Percentiles rank a stretch among this genome's conserved stretches.
Conservation (phyloP, 192 early-diverging fungal species). For the Coemansia sp. region DNA sequence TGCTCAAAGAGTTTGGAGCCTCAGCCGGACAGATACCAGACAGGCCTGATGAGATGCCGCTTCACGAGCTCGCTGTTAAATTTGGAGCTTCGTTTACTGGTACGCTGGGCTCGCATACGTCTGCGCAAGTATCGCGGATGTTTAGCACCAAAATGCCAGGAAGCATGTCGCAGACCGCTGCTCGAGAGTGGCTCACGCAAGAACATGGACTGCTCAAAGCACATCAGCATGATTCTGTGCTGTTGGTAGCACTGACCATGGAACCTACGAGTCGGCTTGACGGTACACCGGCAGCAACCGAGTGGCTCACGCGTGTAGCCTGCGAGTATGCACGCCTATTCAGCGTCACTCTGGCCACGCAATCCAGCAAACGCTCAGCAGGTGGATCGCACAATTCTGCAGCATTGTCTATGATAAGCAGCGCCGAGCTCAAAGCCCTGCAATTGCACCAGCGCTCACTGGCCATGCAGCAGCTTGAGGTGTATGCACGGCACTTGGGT, state of each 20-base stretch:
- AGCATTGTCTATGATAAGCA: slow-evolving; percentile 62
- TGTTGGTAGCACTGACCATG: slow-evolving; percentile 75
- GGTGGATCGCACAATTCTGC: background rate
- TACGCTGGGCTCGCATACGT: slow-evolving; percentile 78
- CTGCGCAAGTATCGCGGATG: slow-evolving; percentile 74
- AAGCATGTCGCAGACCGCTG: slow-evolving; percentile 75
- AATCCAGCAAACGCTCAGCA: background rate
- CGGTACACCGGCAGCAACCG: slow-evolving; percentile 69
- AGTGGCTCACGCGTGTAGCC: slow-evolving; percentile 72
- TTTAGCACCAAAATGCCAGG: slow-evolving; percentile 91
- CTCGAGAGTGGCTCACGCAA: slow-evolving; percentile 58
- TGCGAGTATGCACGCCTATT: slow-evolving; percentile 68
- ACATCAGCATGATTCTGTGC: slow-evolving; percentile 69
- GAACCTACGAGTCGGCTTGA: slow-evolving; percentile 79
- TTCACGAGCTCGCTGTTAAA: slow-evolving; percentile 78
- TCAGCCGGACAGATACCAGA: slow-evolving; percentile 71
- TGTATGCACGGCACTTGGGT: slow-evolving; percentile 78
- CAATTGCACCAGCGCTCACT: slow-evolving; percentile 68
- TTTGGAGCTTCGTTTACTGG: slow-evolving; percentile 64
- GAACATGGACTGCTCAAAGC: slow-evolving; percentile 60
- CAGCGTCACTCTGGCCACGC: slow-evolving; percentile 55
- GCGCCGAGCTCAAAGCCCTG: slow-evolving; percentile 77
- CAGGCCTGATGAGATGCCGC: slow-evolving; percentile 82
- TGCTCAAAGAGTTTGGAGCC: slow-evolving; percentile 80
- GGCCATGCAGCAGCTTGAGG: slow-evolving; percentile 74